phyloP scores from a whole-genome alignment of 2,329 filamentous ascomycete species.

The Sarocladium oryzae region DNA sequence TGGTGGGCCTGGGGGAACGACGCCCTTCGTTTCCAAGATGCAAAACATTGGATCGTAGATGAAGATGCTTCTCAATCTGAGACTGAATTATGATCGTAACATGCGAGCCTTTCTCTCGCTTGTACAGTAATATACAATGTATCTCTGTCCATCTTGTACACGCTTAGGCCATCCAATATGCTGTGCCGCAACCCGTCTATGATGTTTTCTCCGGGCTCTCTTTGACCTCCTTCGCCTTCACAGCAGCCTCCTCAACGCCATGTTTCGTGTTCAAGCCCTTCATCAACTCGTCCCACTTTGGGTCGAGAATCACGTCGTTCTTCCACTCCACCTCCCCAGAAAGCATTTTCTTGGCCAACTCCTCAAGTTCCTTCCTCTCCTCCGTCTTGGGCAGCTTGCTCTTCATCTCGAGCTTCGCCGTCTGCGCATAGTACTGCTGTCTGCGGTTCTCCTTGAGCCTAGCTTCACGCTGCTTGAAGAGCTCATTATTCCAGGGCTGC shows the following conservation, averaged over 20 bases:
- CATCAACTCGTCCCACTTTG: constrained; percentile 36
- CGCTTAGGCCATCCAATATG: not conserved
- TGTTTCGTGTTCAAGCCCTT: constrained; percentile 17
- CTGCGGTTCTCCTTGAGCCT: constrained; percentile 40
- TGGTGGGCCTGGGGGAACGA: constrained; percentile 80
- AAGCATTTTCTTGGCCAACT: constrained; percentile 57
- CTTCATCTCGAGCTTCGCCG: constrained; percentile 30
- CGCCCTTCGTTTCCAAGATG: constrained; percentile 60
- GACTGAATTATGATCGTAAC: not conserved
- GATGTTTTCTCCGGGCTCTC: constrained; percentile 9
- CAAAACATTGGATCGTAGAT: constrained; percentile 39
- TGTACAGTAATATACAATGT: constrained; percentile 11
- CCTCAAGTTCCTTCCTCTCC: constrained; percentile 45
- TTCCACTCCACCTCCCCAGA: constrained; percentile 56
- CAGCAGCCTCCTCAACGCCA: constrained; percentile 16
- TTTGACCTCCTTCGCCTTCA: constrained; percentile 17
- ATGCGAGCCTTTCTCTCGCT: constrained; percentile 1
- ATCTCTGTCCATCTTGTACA: constrained; percentile 7
- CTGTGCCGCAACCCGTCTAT: constrained; percentile 10
- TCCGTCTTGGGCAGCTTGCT: constrained; percentile 35
- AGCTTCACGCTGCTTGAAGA: constrained; percentile 47
- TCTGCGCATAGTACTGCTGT: constrained; percentile 29
- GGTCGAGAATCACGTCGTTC: constrained; percentile 38
- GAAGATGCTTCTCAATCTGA: not conserved
- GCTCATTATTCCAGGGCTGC: constrained; percentile 57